These are phyloP conservation scores for Colletotrichum nymphaeae DNA, from an alignment of 2,329 filamentous ascomycete species.

Conservation along the genomic window DNA sequence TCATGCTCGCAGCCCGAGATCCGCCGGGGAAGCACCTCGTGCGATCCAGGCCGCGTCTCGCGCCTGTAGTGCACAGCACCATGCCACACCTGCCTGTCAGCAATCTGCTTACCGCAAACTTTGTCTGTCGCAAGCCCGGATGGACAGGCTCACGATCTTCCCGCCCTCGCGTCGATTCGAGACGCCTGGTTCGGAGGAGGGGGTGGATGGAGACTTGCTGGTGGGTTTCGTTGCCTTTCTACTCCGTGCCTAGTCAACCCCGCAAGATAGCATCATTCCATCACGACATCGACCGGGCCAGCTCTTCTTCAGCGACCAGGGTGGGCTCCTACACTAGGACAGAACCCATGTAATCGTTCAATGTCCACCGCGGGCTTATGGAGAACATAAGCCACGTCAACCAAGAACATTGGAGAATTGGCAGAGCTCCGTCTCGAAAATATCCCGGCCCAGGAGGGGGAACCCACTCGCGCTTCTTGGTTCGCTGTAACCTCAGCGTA, in stretches of 20 bases:
- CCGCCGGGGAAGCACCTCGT: conserved; percentile 35
- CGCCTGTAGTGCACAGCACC: conserved; percentile 31
- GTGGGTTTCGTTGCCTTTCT: background rate
- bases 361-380: conserved; percentile 13
- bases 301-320: conserved; percentile 34
- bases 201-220: conserved; percentile 22
- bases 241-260: conserved; percentile 27
- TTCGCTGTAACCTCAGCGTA: conserved; percentile 23
- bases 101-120: conserved; percentile 35
- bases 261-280: conserved; percentile 31
- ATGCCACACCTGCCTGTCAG: conserved; percentile 31
- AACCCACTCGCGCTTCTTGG: conserved; percentile 5
- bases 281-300: conserved; percentile 34
- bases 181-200: conserved; percentile 16
- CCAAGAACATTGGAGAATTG: conserved; percentile 22
- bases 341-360: conserved; percentile 1
- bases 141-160: conserved; percentile 32
- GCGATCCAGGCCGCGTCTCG: conserved; percentile 31
- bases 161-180: conserved; percentile 34
- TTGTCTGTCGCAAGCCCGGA: conserved; percentile 31
- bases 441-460: conserved; percentile 26
- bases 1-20: conserved; percentile 33
- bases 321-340: background rate
- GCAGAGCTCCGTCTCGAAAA: conserved; percentile 27
- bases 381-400: conserved; percentile 2